Percentiles rank a stretch among this genome's conserved stretches.
phyloP scores from a whole-genome alignment of 805 yeast genomes.

The Teunomyces gatunensis region DNA sequence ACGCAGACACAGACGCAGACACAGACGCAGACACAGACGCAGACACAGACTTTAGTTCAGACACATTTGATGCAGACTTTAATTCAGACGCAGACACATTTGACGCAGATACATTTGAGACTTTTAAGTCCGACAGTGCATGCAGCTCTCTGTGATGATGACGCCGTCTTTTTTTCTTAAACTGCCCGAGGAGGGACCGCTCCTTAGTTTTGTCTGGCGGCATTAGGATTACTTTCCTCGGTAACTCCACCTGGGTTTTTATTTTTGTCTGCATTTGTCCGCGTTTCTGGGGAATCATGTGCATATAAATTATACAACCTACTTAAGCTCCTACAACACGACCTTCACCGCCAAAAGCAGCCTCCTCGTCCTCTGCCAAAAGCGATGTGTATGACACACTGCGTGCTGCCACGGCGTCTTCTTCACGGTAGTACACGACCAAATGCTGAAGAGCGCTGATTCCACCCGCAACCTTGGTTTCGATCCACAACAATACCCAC shows the following conservation, averaged over 20 bases:
- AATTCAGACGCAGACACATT: neutral
- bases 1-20: neutral
- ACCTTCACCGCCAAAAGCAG: conserved; percentile 17
- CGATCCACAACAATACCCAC: conserved; percentile 62
- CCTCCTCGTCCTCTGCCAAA: conserved; percentile 24
- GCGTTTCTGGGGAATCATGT: conserved; percentile 1
- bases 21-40: neutral
- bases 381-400: conserved; percentile 28
- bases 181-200: neutral
- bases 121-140: neutral
- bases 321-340: conserved; percentile 17
- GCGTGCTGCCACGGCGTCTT: conserved; percentile 50
- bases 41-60: neutral
- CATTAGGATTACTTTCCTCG: neutral
- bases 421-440: conserved; percentile 59
- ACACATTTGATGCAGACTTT: neutral
- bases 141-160: neutral
- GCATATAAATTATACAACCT: neutral
- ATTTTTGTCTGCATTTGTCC: neutral
- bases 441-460: conserved; percentile 55
- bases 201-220: neutral
- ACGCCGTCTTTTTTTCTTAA: neutral
- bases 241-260: no score
- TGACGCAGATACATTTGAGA: neutral
- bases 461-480: conserved; percentile 45